Evolutionary conservation across 148 eudicot genomes (phyloP), one percentile per base, ranked within the genome.

Genomic region (Drosera capensis): DNA sequence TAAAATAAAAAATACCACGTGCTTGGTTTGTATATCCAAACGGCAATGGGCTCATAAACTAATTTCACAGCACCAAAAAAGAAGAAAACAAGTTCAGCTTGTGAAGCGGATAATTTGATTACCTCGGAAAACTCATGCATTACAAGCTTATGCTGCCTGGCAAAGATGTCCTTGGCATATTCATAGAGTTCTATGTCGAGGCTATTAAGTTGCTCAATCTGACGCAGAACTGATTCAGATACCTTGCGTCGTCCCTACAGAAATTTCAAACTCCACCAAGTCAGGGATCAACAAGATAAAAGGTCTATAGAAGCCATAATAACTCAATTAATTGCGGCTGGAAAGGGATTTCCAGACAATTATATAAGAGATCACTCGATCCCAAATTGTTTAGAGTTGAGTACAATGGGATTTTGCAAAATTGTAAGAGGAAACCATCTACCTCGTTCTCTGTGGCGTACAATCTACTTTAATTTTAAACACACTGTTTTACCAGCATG

Each of bases 141-240:
- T 58, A 76, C 59, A 37, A 45, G 68, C 41, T 55, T 52, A 31
- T 74, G 78, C 62, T 81, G 82, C 63, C 65, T 66, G 18, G 56
- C 54, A 60, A 75, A 82, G 50, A 78, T 72, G 20, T 60, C 47
- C 56, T 70, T 68, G 25, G 88, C 95, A 66, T 85, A 77, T 20
- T 72, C 67, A 40, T 90, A 84, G 36, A 90, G 81, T 64, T 90
- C 78, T 51, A 80, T 50, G 55, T 90, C 99, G 48, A 90, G 82
- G 64, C 65, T 62, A 62, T 80, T 85, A 3, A 85, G 81, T 43
- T 72, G 73, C 14, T 48, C 46, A 23, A 90, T 85, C 56, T 78
- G 68, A 65, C 72, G 55, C 23, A 81, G 66, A 63, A 79, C 59
- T 14, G 52, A 69, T 57, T 81, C 73, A 57, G 85, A 68, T 52